Evolutionary conservation across 805 yeast genomes (phyloP).

Genomic region (Wickerhamomyces bisporus): DNA sequence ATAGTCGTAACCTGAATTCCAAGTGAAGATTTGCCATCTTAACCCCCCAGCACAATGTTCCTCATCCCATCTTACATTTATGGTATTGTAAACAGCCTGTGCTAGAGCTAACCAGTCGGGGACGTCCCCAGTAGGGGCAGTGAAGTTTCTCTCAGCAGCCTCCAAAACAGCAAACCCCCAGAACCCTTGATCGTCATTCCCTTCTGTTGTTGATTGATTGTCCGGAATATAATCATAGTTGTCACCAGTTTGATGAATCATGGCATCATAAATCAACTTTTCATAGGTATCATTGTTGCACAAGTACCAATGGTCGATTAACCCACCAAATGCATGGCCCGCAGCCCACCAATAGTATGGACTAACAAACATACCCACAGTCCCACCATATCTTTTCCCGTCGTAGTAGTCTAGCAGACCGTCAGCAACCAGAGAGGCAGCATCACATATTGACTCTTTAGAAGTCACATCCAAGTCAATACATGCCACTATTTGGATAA

Average conservation of each 20-base stretch:
- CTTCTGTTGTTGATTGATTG: slow-evolving; percentile 60
- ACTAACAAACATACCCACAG: slow-evolving; percentile 58
- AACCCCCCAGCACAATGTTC: slow-evolving; percentile 57
- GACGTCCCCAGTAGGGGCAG: slow-evolving; percentile 36
- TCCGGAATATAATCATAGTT: slow-evolving; percentile 54
- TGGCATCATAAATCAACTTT: slow-evolving; percentile 50
- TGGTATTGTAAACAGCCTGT: slow-evolving; percentile 60
- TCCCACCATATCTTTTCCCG: slow-evolving; percentile 57
- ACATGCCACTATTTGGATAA: too few relatives aligned
- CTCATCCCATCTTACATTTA: slow-evolving; percentile 58
- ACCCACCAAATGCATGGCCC: slow-evolving; percentile 69
- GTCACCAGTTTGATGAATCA: slow-evolving; percentile 36
- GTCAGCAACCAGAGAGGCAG: slow-evolving; percentile 48
- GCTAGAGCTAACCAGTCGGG: slow-evolving; percentile 55
- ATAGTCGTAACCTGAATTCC: slow-evolving; percentile 66
- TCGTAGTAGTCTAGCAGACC: slow-evolving; percentile 72
- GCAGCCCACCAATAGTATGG: slow-evolving; percentile 94
- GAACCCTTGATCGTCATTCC: slow-evolving; percentile 69
- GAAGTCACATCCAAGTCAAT: slow-evolving; percentile 30
- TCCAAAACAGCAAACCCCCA: slow-evolving; percentile 65
- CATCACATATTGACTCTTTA: slow-evolving; percentile 50
- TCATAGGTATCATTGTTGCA: slow-evolving; percentile 67
- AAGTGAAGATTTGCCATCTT: slow-evolving; percentile 68
- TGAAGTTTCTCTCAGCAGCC: slow-evolving; percentile 57
- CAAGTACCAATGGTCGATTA: slow-evolving; percentile 68